Conservation (phyloP, 176 grass and related monocot genomes). For the Hyparrhenia diplandra region DNA sequence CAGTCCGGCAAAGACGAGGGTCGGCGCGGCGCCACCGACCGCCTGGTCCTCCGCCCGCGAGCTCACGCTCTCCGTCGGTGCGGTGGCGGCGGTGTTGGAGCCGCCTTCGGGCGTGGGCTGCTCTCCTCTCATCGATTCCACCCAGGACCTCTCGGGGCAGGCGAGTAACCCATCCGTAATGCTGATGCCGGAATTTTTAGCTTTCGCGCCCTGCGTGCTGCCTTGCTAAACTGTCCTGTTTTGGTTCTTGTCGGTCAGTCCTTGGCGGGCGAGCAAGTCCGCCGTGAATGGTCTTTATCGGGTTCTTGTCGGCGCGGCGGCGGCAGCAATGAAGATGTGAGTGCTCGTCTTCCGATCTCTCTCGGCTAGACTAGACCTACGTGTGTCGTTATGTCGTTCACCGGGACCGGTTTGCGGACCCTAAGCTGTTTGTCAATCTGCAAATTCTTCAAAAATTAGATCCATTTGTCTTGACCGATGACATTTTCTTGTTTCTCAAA, state of each 20-base stretch:
- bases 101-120: neutral
- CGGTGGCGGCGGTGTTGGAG: neutral
- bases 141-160: neutral
- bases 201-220: no score
- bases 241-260: neutral
- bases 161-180: no score
- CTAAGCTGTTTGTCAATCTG: neutral
- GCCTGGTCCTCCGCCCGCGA: neutral
- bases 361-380: neutral
- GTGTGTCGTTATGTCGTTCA: neutral
- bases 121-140: neutral
- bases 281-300: neutral
- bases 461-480: neutral
- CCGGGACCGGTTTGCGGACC: neutral
- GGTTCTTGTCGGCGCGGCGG: neutral
- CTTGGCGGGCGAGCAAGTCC: neutral
- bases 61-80: neutral
- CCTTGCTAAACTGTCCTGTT: neutral
- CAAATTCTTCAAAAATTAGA: neutral
- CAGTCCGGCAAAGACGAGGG: neutral
- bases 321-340: constrained; percentile 30
- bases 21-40: neutral
- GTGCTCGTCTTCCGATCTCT: neutral
- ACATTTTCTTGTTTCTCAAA: neutral
- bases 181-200: no score